Evolutionary conservation across 2,329 filamentous ascomycete species (phyloP), one percentile per base, ranked within the genome.

Genomic region (Trichoderma gracile): DNA sequence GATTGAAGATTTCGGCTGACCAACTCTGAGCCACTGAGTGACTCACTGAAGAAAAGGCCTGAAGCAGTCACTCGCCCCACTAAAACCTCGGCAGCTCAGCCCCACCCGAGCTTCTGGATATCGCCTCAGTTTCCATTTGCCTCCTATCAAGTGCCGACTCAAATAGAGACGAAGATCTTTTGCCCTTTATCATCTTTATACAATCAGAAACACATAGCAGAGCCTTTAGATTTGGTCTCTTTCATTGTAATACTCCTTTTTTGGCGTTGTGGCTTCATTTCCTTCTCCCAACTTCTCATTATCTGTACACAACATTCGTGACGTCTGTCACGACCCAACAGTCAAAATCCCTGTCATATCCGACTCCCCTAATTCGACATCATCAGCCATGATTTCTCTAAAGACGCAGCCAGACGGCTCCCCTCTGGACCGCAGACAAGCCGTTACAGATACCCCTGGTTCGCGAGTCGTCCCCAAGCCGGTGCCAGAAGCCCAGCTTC

Each of bases 401-500:
- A 71, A 68, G 9, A 69, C 68, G 3, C 68, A 70, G 42, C 63
- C 73, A 10, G 74, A 72, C 21, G 72, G 72, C 65, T 71, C 73
- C 14, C 68, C 73, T 5, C 68, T 65, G 40, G 75, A 75, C 66
- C 73, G 77, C 54, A 73, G 75, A 60, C 83, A 86, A 70, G 82
- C 81, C 19, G 80, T 83, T n/a, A 65, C 71, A 5, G 75, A 79
- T 68, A 74, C 80, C 0, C 70, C 79, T 1, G 63, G 76, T 38
- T 80, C 81, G 49, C 82, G 83, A 65, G 77, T 88, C 21, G 84
- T 90, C 38, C 74, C 83, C 65, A 89, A 87, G 72, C 91, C 91
- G 12, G 78, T 90, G 2, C 86, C 91, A 7, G 80, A 83, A 65
- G 80, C 83, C 12, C 88, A 92, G 75, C 74, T 79, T 33, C 81